Base-by-base conservation (phyloP, 345 rosid genomes). In the Psidium guajava region DNA sequence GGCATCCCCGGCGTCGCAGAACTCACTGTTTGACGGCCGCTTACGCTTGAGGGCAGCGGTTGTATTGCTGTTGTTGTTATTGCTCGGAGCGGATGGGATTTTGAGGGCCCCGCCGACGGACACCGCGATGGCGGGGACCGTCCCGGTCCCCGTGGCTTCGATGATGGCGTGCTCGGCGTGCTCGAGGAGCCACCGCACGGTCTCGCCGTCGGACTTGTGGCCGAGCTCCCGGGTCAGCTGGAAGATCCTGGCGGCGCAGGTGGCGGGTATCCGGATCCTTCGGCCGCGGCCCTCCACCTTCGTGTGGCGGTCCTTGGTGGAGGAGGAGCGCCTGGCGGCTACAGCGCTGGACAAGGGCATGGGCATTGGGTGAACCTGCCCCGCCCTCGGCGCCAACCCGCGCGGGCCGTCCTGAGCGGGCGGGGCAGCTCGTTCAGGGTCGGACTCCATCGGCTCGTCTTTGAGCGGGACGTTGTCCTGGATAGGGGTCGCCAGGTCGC, bases 211-310 rank as follows among this genome's bases (percentile, higher is more conserved):
- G 25, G 92, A 90, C 83, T 88, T 92, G 59, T 92, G 92, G 82
- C 91, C 92, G 47, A 88, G 87, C 85, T 92, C 91, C 21, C 90
- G 89, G 50, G 94, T 92, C 4, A 89, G 86, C 56, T 90, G 91
- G 87, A 92, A 90, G 58, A 90, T 89, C 83, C 92, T 88, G 13
- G 93, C 93, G 24, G 92, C 93, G 83, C 92, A 91, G 8, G 93
- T 86, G 49, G 93, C 91, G 44, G 93, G 93, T 86, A 91, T 91
- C 85, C 93, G 91, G 86, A 91, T 91, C 91, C 93, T 91, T 18
- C 93, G 89, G 27, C 93, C 93, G 8, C 92, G 92, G 36, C 93
- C 93, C 84, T 91, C 93, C 55, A 91, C 93, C 86, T 91, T 91
- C 53, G 93, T 92, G 84, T 92, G 93, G 57, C 93, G 91, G 88